Base-by-base conservation (phyloP, 1,284 basidiomycete genomes). In the Xerocomus cyaneibrunnescens region DNA sequence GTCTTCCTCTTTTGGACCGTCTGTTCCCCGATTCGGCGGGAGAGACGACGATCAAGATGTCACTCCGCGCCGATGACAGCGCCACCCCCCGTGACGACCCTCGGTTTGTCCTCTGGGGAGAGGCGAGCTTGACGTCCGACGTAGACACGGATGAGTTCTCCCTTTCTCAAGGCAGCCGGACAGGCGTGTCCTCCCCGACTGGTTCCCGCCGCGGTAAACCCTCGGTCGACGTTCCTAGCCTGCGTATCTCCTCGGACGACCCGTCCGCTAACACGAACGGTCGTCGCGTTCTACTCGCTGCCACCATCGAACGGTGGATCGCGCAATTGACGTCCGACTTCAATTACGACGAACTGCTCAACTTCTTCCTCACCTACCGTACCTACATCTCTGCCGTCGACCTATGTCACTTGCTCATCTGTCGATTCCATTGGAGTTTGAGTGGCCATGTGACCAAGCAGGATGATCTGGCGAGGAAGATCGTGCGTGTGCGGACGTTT, bases 301-400 rank as follows among this genome's bases (percentile, higher is more conserved):
- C 92, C 5, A 92, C 90, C 4, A 89, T 94, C 58, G 92, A 94
- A 66, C 83, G 92, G 1, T 92, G 91, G 89, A 85, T 94, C 52
- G 90, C 90, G 1, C 91, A 94, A 63, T 74, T 94, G 41, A 94
- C 92, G 28, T 89, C 85, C 62, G 84, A 88, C 60, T 75, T 92
- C 58, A 84, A 89, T 66, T 89, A 90, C 54, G 88, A 92, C 65
- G 87, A 92, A 59, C 76, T 94, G 21, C 76, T 91, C 51, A 83
- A 89, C 58, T 94, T 94, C 69, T 92, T 94, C 77, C 78, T 94
- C 65, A 93, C 90, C 2, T 94, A 92, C 64, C 83, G 92, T 50
- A 83, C 86, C 28, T 94, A 92, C 67, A 79, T 94, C 62, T 79
- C 76, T 47, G 81, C 87, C 5, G 72, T 86, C 50, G 89, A 93